These are phyloP conservation scores for Sporothrix protearum DNA, from an alignment of 2,329 filamentous ascomycete genomes.

Conservation along the genomic window DNA sequence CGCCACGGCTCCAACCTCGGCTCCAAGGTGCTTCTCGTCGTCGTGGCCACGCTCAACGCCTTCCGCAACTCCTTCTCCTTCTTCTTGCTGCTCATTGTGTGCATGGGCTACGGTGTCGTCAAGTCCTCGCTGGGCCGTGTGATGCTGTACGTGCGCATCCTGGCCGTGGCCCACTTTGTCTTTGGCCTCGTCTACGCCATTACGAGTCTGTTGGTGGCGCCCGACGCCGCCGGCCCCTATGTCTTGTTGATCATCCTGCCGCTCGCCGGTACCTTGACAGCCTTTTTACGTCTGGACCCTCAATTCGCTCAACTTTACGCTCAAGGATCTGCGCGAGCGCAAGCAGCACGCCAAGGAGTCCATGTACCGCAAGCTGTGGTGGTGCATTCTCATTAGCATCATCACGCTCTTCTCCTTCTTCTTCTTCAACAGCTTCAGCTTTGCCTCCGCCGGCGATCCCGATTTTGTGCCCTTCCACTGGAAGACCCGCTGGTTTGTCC, in stretches of 20 bases:
- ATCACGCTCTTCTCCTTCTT: constrained; percentile 97
- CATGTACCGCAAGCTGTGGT: constrained; percentile 99
- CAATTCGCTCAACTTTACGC: constrained; percentile 88
- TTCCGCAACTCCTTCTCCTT: constrained; percentile 97
- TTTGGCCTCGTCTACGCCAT: constrained; percentile 93
- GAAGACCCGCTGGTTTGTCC: constrained; percentile 95
- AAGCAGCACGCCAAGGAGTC: constrained; percentile 89
- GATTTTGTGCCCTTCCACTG: constrained; percentile 95
- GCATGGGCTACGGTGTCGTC: constrained; percentile 98
- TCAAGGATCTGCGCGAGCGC: constrained; percentile 91
- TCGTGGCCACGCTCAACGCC: constrained; percentile 91
- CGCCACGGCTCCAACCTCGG: constrained; percentile 78
- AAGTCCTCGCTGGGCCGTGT: constrained; percentile 87
- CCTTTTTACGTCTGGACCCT: constrained; percentile 99
- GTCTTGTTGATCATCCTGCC: constrained; percentile 92
- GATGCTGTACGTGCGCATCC: constrained; percentile 89
- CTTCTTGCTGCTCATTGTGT: constrained; percentile 95
- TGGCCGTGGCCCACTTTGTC: constrained; percentile 88
- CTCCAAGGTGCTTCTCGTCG: constrained; percentile 79
- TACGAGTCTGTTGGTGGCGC: constrained; percentile 81
- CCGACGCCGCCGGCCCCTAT: constrained; percentile 80
- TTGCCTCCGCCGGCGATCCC: constrained; percentile 77
- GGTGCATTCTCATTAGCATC: constrained; percentile 89
- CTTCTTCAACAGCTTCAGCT: constrained; percentile 96
- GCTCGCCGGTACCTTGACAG: constrained; percentile 84